Base-by-base conservation (phyloP, 2,329 filamentous ascomycete species). In the Botrytis fabae region DNA sequence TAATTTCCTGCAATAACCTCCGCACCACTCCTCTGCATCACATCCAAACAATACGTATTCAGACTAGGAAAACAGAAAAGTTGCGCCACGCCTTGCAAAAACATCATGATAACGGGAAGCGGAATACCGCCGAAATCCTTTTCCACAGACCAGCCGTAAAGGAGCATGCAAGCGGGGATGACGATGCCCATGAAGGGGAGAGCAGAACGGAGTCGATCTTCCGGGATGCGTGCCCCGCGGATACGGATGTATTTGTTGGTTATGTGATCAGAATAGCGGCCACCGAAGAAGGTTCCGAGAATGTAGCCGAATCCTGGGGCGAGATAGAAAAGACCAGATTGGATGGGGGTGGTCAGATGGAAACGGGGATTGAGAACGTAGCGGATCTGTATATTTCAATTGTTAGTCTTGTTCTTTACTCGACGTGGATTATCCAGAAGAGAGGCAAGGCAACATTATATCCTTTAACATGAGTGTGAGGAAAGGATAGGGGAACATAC, bases 1-100 rank as follows among this genome's bases (percentile, higher is more conserved):
- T 95, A 96, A 81, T 95, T 96, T 0, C 92, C 92, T 0, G 92
- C 92, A 61, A 93, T 89, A 5, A 95, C 92, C 79, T 96, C 93
- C 5, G 91, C 88, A 61, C 89, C 89, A 44, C 87, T 84, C 1
- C 85, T 85, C 76, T 91, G 91, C 90, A 95, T 93, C 20, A 95
- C 92, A 80, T 96, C 93, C 59, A 96, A 82, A 80, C 92, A 95
- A 82, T 96, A 95, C 0, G 92, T 93, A 80, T 95, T 94, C 75
- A 95, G 81, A 65, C 87, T 89, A 0, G 92, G 92, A 78, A 94
- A 94, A 77, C 91, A 92, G 79, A 93, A 92, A 9, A 94, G 83
- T 81, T 94, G 91, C 0, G 89, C 91, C 0, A 94, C 85, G 1
- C 92, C 92, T 78, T 94, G 92, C 2, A 92, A 74, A 79, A 94